A percentile compares a stretch with the other conserved stretches of the same genome.
Evolutionary conservation across 768 basidiomycete genomes (phyloP).

Genomic region (Austroboletus festivus): DNA sequence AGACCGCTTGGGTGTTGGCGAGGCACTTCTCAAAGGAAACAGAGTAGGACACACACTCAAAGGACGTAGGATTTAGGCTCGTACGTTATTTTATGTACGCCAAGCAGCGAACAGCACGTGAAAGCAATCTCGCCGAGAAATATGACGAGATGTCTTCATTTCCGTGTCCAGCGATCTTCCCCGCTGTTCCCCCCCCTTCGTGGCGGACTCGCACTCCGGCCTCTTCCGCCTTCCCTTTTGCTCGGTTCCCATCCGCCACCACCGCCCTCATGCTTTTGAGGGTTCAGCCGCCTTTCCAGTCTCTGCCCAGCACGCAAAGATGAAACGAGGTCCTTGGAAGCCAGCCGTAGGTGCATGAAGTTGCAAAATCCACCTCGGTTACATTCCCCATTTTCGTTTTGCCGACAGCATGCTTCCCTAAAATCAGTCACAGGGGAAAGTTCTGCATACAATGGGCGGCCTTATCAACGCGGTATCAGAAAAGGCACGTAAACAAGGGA

Average conservation of each 20-base stretch:
- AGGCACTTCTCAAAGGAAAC: no score
- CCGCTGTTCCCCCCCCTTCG: conserved; percentile 61
- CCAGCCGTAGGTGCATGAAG: conserved; percentile 94
- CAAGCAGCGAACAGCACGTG: no score
- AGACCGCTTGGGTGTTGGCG: not conserved
- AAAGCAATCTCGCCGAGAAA: not conserved
- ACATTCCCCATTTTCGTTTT: conserved; percentile 98
- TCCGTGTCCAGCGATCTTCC: conserved; percentile 77
- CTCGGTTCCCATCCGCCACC: conserved; percentile 84
- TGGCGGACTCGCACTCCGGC: conserved; percentile 71
- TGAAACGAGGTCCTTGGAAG: conserved; percentile 79
- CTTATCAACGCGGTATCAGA: conserved; percentile 37
- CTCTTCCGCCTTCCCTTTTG: conserved; percentile 62
- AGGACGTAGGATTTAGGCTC: not conserved
- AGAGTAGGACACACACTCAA: no score
- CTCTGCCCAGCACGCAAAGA: conserved; percentile 80
- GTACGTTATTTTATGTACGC: not conserved
- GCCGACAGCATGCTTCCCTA: conserved; percentile 96
- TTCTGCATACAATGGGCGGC: conserved; percentile 94
- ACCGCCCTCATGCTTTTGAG: conserved; percentile 56
- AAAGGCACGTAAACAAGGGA: not conserved
- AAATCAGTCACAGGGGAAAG: conserved; percentile 98
- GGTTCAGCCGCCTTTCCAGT: conserved; percentile 75
- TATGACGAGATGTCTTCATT: conserved; percentile 27
- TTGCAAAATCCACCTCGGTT: conserved; percentile 98